These are phyloP conservation scores for Hippophae tibetana DNA, from an alignment of 306 rosid genomes.

Conservation along the genomic window DNA sequence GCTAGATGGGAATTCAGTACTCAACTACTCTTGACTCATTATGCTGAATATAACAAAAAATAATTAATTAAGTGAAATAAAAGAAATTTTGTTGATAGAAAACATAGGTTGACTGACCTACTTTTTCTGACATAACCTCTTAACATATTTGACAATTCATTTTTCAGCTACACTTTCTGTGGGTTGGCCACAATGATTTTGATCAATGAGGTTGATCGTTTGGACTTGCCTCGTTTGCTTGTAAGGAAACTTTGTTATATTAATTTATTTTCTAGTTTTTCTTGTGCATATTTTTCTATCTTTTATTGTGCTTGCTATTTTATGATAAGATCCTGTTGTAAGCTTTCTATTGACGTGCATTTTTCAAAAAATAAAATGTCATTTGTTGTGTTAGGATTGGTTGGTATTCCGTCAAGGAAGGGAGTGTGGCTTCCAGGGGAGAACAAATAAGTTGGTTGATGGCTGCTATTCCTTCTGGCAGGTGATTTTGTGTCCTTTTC, in stretches of 20 bases:
- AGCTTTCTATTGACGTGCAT: neutral
- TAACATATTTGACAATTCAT: slow-evolving; percentile 6
- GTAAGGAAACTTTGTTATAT: slow-evolving; percentile 37
- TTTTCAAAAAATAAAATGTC: neutral
- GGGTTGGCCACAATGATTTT: slow-evolving; percentile 90
- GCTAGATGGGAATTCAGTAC: no score
- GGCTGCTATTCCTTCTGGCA: slow-evolving; percentile 99
- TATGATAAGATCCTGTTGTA: neutral
- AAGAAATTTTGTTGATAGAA: neutral
- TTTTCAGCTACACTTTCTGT: slow-evolving; percentile 76
- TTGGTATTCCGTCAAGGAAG: slow-evolving; percentile 77
- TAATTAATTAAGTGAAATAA: neutral
- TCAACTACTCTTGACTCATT: no score
- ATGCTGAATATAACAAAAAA: no score
- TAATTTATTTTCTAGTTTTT: no score
- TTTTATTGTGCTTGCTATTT: neutral
- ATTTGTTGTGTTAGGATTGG: slow-evolving; percentile 60
- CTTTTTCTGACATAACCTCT: slow-evolving; percentile 2
- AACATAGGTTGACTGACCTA: neutral
- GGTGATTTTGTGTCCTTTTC: slow-evolving; percentile 30
- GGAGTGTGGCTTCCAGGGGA: slow-evolving; percentile 92
- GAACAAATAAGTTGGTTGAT: slow-evolving; percentile 92
- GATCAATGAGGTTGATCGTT: slow-evolving; percentile 67
- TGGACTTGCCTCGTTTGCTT: slow-evolving; percentile 64
- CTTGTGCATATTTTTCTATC: neutral